Evolutionary conservation across 23 red algal genomes (phyloP).

Genomic region (Cyanidium caldarium): DNA sequence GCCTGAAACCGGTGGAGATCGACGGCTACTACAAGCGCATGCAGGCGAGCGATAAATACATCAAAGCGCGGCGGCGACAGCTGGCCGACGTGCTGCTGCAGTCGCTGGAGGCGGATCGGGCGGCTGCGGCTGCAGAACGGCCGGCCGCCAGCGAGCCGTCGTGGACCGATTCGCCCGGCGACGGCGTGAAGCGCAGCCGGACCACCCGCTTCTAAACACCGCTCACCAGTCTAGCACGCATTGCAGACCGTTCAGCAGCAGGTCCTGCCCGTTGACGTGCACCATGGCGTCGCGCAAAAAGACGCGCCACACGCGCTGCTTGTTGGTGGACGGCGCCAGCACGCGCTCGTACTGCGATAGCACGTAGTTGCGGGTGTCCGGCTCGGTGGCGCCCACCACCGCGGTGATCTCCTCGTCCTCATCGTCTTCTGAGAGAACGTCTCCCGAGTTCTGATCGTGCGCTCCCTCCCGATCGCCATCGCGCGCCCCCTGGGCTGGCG

Average conservation of each 20-base stretch:
- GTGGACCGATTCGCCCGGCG: no score
- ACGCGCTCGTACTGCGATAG: slow-evolving; percentile 2
- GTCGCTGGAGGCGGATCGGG: not conserved
- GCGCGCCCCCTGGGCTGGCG: not conserved
- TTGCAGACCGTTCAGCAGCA: not conserved
- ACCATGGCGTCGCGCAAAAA: not conserved
- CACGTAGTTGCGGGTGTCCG: not conserved
- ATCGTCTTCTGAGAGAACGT: not conserved
- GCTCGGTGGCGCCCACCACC: not conserved
- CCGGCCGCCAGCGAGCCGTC: no score
- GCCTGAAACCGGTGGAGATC: slow-evolving; percentile 10
- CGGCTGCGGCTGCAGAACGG: no score
- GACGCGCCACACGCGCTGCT: slow-evolving; percentile 1
- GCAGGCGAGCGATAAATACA: slow-evolving; percentile 1
- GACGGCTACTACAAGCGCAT: slow-evolving; percentile 35
- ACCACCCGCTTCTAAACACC: no score
- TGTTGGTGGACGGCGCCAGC: not conserved
- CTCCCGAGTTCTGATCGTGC: not conserved
- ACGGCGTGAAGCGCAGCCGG: no score
- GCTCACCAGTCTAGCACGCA: not conserved
- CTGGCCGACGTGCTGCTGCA: not conserved
- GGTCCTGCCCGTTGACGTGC: not conserved
- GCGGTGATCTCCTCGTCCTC: not conserved
- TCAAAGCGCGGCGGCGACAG: not conserved
- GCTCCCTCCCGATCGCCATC: not conserved